Base-by-base conservation (phyloP, 1,284 basidiomycete genomes). In the Austropuccinia psidii region DNA sequence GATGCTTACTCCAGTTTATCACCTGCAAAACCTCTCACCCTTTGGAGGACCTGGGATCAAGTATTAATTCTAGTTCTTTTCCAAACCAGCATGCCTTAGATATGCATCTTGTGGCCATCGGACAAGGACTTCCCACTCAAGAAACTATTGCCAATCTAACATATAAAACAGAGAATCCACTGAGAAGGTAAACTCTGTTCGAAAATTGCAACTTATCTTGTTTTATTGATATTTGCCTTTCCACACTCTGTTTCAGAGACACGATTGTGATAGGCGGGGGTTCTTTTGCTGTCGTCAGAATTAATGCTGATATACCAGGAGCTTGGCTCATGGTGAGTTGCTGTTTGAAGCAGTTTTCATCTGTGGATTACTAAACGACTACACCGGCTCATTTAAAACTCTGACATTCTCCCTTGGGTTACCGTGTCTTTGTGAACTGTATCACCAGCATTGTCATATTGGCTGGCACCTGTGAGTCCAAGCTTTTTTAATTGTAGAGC, bases 161-260 rank as follows among this genome's bases (percentile, higher is more conserved):
- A 4, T 73, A 73, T 27, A 73, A 73, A 55, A 73, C 70, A 29
- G 60, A 73, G 7, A 73, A 62, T 57, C 70, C 70, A 2, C 39
- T 73, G 11, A 41, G 70, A 33, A 73, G 70, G 70, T 65, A n/a
- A 57, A 37, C 19, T 27, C 15, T 13, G 15, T 8, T 7, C 49
- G 37, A 2, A n/a, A 35, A 4, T 7, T 29, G 33, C 33, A 41
- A 58, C 33, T 31, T 58, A 35, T 45, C 15, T 58, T 4, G n/a
- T 17, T 58, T 45, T n/a, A 11, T 1, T 47, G 45, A 33, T 24
- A 21, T 3, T 1, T 4, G n/a, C 9, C 24, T 47, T 49, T n/a
- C 11, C n/a, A 45, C 41, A 45, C n/a, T n/a, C n/a, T 43, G 47
- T 9, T 47, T 8, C 19, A 61, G 58, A 37, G 58, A 61, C n/a